These are phyloP conservation scores for Spathaspora boniae DNA, from an alignment of 805 yeast species.

Conservation along the genomic window DNA sequence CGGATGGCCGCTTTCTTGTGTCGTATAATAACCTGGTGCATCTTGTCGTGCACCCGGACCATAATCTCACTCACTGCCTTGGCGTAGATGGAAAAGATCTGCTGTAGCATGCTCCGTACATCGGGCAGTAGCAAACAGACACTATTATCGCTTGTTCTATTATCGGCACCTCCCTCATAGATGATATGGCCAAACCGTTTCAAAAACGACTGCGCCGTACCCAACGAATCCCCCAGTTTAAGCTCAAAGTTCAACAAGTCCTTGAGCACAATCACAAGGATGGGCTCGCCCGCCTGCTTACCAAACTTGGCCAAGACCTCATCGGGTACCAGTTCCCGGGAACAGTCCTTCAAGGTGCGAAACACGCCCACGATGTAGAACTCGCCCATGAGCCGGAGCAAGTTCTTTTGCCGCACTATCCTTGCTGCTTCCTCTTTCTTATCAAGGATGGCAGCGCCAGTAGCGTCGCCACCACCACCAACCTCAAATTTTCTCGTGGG, in stretches of 20 bases:
- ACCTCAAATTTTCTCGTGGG: slow-evolving; percentile 15
- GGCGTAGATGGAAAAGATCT: slow-evolving; percentile 41
- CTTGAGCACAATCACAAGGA: slow-evolving; percentile 24
- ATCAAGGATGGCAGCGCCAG: slow-evolving; percentile 7
- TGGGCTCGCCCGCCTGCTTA: slow-evolving; percentile 19
- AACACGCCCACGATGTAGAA: slow-evolving; percentile 57
- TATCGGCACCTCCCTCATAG: too few relatives aligned
- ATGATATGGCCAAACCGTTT: slow-evolving; percentile 42
- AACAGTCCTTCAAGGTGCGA: slow-evolving; percentile 40
- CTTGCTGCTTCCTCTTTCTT: slow-evolving; percentile 45
- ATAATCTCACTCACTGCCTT: slow-evolving; percentile 39
- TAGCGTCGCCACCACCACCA: too few relatives aligned
- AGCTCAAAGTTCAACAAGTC: slow-evolving; percentile 27
- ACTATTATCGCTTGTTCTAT: slow-evolving; percentile 19
- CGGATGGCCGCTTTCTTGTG: slow-evolving; percentile 58
- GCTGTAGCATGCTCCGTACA: slow-evolving; percentile 24
- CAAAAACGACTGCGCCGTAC: slow-evolving; percentile 46
- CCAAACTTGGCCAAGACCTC: slow-evolving; percentile 32
- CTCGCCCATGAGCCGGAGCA: slow-evolving; percentile 55
- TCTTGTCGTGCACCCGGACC: slow-evolving; percentile 29
- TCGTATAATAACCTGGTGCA: slow-evolving; percentile 31
- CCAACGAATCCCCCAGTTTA: slow-evolving; percentile 26
- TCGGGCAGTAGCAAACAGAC: slow-evolving; percentile 24
- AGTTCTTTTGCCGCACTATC: slow-evolving; percentile 40
- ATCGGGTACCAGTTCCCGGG: slow-evolving; percentile 40